Percentiles rank a stretch among this genome's conserved stretches.
Evolutionary conservation across 441 rosid species (phyloP).

Genomic region (Arabidopsis lyrata): DNA sequence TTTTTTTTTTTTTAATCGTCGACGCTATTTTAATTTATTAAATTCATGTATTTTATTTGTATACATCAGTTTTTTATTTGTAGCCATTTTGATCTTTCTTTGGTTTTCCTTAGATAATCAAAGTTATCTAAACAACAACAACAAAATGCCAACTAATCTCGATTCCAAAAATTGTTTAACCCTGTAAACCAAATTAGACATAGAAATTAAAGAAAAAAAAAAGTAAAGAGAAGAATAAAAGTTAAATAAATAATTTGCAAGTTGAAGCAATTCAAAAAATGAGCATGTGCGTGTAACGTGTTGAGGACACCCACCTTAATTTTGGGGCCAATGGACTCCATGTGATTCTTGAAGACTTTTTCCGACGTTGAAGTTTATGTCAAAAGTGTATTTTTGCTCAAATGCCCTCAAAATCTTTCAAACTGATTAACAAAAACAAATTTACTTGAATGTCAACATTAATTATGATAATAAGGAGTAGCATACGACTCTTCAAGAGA

Average conservation of each 20-base stretch:
- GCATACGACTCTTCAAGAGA: constrained; percentile 16
- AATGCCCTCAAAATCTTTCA: neutral
- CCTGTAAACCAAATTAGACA: neutral
- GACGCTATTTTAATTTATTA: constrained; percentile 10
- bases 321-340: constrained; percentile 41
- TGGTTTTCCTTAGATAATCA: neutral
- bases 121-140: neutral
- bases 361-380: constrained; percentile 22
- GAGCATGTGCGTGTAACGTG: constrained; percentile 48
- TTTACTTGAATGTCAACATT: constrained; percentile 6
- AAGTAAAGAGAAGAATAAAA: constrained; percentile 17
- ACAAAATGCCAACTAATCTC: constrained; percentile 2
- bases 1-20: neutral
- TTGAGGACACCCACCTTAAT: constrained; percentile 44
- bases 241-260: constrained; percentile 9
- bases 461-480: neutral
- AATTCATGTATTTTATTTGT: constrained; percentile 40
- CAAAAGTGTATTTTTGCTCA: constrained; percentile 20
- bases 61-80: constrained; percentile 28
- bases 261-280: constrained; percentile 15
- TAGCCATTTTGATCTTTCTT: constrained; percentile 16
- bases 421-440: neutral
- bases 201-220: neutral
- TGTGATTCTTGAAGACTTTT: constrained; percentile 40
- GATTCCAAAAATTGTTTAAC: constrained; percentile 1